Evolutionary conservation across 73 alveolate species (phyloP).

Genomic region (Strombidium stylifer): DNA sequence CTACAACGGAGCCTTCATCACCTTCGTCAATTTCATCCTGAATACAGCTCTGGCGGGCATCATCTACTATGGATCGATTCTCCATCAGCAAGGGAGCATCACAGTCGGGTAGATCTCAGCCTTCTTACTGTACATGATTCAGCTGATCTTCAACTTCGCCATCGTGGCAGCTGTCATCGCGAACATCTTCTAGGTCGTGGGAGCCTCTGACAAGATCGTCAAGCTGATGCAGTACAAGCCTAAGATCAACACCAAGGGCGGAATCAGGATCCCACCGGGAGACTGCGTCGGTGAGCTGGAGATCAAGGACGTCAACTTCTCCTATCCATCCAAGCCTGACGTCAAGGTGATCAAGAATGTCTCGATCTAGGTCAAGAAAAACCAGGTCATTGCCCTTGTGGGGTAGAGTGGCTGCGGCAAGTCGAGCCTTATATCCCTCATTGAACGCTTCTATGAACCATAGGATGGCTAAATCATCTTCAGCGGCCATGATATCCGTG

Average conservation of each 20-base stretch:
- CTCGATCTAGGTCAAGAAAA: neutral
- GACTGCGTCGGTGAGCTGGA: neutral
- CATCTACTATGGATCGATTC: neutral
- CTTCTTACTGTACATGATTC: conserved; percentile 11
- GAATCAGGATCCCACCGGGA: neutral
- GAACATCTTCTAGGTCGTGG: conserved; percentile 7
- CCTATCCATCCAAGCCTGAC: conserved; percentile 50
- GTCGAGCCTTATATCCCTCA: conserved; percentile 38
- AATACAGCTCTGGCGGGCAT: neutral
- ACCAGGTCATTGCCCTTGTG: conserved; percentile 39
- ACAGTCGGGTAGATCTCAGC: conserved; percentile 4
- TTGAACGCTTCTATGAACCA: conserved; percentile 59
- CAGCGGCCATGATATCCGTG: conserved; percentile 39
- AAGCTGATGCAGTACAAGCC: conserved; percentile 33
- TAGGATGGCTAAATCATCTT: conserved; percentile 35
- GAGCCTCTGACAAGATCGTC: conserved; percentile 45
- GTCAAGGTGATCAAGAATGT: conserved; percentile 30
- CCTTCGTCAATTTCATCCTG: neutral
- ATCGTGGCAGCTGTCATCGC: neutral
- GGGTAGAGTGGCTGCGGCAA: conserved; percentile 57
- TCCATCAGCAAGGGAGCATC: neutral
- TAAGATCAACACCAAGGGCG: conserved; percentile 25
- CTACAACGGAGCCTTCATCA: neutral
- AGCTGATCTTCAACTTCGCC: neutral
- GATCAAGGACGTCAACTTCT: conserved; percentile 19